Percentiles rank a stretch among this genome's conserved stretches.
Evolutionary conservation across 441 rosid genomes (phyloP).

Genomic region (Pelargonium cotyledonis): DNA sequence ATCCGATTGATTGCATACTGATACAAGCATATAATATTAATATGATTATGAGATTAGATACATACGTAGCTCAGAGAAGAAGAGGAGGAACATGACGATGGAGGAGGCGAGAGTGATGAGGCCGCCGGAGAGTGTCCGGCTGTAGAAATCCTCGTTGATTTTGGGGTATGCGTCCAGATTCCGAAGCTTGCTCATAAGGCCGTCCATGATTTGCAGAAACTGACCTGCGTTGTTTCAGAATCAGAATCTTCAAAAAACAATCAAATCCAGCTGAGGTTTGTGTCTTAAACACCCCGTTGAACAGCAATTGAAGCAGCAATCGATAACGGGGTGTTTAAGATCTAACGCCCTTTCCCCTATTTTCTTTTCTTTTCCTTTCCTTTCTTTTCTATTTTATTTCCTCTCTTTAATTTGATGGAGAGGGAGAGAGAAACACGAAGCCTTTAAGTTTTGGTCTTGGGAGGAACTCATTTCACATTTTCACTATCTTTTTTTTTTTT

Average conservation of each 20-base stretch:
- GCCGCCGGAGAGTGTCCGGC: slow-evolving; percentile 91
- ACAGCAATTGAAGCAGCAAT: slow-evolving; percentile 9
- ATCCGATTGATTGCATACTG: neutral
- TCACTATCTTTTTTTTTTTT: neutral
- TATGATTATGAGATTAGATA: neutral
- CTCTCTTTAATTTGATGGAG: neutral
- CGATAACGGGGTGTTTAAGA: slow-evolving; percentile 22
- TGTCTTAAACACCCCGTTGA: slow-evolving; percentile 23
- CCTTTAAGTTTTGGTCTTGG: neutral
- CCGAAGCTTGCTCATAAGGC: slow-evolving; percentile 55
- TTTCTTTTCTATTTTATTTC: neutral
- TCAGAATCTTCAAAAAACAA: neutral
- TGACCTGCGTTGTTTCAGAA: neutral
- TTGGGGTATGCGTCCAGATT: slow-evolving; percentile 88
- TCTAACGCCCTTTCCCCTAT: neutral
- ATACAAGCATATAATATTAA: neutral
- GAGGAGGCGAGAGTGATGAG: slow-evolving; percentile 78
- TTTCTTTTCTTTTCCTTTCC: neutral
- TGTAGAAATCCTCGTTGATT: slow-evolving; percentile 89
- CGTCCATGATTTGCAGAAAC: slow-evolving; percentile 39
- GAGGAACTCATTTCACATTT: neutral
- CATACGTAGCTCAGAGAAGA: slow-evolving; percentile 91
- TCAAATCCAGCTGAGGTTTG: neutral
- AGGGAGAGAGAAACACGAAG: neutral
- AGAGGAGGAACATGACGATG: slow-evolving; percentile 80